Base-by-base conservation (phyloP, 164 flowering plant genomes). In the Cinnamomum micranthum region DNA sequence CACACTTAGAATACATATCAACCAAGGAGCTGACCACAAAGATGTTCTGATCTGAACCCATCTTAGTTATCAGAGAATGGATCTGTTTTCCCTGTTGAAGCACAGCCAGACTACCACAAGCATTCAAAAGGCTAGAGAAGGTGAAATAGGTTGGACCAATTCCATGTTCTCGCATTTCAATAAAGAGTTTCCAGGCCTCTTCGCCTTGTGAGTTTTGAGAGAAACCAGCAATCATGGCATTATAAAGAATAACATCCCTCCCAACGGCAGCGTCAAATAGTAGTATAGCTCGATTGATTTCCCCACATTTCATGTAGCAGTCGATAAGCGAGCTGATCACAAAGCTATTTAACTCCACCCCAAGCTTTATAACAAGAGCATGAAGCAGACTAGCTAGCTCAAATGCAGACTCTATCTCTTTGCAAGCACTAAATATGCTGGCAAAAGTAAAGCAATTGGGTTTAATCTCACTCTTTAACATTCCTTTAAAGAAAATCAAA, bases 1-100 rank as follows among this genome's bases (percentile, higher is more conserved):
- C 88, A 71, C 87, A 83, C 75, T 86, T 86, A 12, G 86, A 82
- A 58, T 87, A 87, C 88, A 87, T 87, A 71, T 84, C 88, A 70
- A 83, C 68, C 76, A 85, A 74, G 24, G 88, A 80, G 77, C 83
- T 65, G 23, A 81, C 79, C 20, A 83, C 81, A 78, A 79, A 78
- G 50, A 86, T 75, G 64, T 72, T 81, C 73, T 60, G 62, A 66
- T 85, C 85, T 25, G 76, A 80, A 71, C 85, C 86, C 76, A 78
- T 79, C 81, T 87, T 86, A 17, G 73, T 80, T 68, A 77, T 69
- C 41, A 81, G 31, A 52, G 82, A 78, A 74, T 87, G 90, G 3
- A 84, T 71, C 76, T 84, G 87, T 60, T 65, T 77, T 67, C 88
- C 87, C 66, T 71, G 80, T 73, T 70, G 83, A 50, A 82, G 77